A percentile compares a stretch with the other conserved stretches of the same genome.
These are phyloP conservation scores for Cercospora canescens DNA, from an alignment of 2,329 filamentous ascomycete genomes.

Conservation along the genomic window DNA sequence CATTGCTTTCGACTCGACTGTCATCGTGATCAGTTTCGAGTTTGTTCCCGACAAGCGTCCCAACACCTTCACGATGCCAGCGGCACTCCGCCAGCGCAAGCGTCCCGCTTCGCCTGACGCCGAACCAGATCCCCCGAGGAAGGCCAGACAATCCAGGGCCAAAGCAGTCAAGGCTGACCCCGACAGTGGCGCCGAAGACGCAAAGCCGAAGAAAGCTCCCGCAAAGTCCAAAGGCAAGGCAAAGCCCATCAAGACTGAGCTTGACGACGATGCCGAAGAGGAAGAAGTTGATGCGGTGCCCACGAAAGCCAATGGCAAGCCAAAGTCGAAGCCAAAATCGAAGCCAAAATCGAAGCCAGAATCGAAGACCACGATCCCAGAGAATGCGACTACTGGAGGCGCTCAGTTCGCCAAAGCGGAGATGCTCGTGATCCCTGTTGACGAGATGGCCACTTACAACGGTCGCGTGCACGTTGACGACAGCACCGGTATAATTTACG, in stretches of 20 bases:
- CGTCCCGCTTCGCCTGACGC: conserved; percentile 16
- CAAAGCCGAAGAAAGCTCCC: conserved; percentile 6
- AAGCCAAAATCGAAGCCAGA: conserved; percentile 3
- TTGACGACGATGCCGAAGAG: not conserved
- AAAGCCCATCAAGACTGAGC: conserved; percentile 1
- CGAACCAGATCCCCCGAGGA: conserved; percentile 14
- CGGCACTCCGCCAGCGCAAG: conserved; percentile 13
- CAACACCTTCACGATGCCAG: conserved; percentile 1
- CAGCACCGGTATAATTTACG: conserved; percentile 66
- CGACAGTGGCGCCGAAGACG: conserved; percentile 6
- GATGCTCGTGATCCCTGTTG: conserved; percentile 48
- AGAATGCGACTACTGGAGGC: conserved; percentile 25
- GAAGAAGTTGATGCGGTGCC: not conserved
- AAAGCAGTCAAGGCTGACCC: conserved; percentile 11
- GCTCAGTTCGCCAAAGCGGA: conserved; percentile 47
- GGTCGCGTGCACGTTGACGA: conserved; percentile 63
- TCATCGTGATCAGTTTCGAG: too few species aligned
- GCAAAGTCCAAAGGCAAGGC: conserved; percentile 18
- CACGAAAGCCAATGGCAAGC: conserved; percentile 18
- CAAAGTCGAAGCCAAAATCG: not conserved
- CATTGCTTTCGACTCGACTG: not conserved
- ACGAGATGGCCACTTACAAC: conserved; percentile 43
- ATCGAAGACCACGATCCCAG: not conserved
- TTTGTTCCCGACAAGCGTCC: too few species aligned
- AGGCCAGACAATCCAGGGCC: conserved; percentile 11